Evolutionary conservation across 257 asterid species (phyloP), one percentile per base, ranked within the genome.

Genomic region (Capsicum rhomboideum): DNA sequence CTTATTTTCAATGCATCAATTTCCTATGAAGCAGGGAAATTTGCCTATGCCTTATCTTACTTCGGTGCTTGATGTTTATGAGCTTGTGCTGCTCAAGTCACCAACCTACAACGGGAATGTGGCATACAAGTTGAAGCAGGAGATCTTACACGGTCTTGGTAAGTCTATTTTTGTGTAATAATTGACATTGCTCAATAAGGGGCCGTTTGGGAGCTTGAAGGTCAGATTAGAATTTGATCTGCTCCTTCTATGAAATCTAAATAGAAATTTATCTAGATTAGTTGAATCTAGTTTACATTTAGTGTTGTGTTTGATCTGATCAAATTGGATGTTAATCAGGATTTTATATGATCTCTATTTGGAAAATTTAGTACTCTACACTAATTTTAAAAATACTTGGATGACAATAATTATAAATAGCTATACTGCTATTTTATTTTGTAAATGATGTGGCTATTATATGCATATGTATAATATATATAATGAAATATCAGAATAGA

Each of bases 121-220:
- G 82, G 81, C 91, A 63, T 91, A 91, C 91, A 96, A 93, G 91
- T 97, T 94, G 97, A 94, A 93, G 93, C 99, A 96, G 91, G 99
- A 96, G 91, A 96, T 96, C 72, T 87, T 96, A 85, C 97, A 88
- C 79, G 91, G 97, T 85, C 98, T 96, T 86, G 99, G 99, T 96
- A 96, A 86, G 84, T 82, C 64, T 49, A 9, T 49, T 18, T 71
- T 11, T 67, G 34, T 42, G 37, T 66, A 37, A 49, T 82, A 54
- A 66, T 49, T 49, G 81, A 16, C 44, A 49, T 49, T 46, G 34
- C 44, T 75, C 44, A 14, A 14, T 49, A 16, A 75, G 40, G 53
- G 13, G 8, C 46, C 40, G 40, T 58, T 29, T 82, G 6, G 23
- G 52, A 34, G 58, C 58, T 2, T 79, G 10, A 20, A 52, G 67